Evolutionary conservation across 768 basidiomycete genomes (phyloP).

Genomic region (Punctularia strigosozonata): DNA sequence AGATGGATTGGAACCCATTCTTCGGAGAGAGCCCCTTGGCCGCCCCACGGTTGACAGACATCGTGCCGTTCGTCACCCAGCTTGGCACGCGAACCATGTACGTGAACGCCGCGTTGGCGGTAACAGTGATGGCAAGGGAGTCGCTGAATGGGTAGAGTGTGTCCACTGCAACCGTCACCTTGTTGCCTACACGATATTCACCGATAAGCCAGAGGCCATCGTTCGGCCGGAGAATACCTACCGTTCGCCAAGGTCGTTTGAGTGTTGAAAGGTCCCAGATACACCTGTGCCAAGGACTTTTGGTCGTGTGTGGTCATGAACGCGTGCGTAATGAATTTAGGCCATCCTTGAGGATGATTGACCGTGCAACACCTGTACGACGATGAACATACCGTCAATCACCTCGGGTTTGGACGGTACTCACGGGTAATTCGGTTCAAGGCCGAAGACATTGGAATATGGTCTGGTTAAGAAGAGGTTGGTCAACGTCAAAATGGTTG

Average conservation of each 20-base stretch:
- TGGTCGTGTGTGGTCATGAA: constrained; percentile 37
- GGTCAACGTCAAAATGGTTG: neutral
- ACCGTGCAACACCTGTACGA: constrained; percentile 38
- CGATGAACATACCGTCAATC: too few relatives aligned
- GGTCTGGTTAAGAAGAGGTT: constrained; percentile 14
- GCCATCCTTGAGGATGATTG: constrained; percentile 43
- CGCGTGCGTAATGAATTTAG: constrained; percentile 40
- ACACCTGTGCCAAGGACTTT: constrained; percentile 33
- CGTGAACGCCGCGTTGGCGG: constrained; percentile 28
- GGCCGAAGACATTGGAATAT: constrained; percentile 38
- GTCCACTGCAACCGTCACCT: constrained; percentile 30
- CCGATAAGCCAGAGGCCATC: neutral
- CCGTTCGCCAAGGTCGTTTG: constrained; percentile 27
- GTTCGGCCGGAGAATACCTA: constrained; percentile 5
- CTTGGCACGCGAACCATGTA: constrained; percentile 38
- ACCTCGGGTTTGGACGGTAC: constrained; percentile 10
- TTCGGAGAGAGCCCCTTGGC: constrained; percentile 25
- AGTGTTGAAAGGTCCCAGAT: constrained; percentile 35
- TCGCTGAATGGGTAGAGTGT: constrained; percentile 43
- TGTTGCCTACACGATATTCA: constrained; percentile 20
- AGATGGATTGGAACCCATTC: constrained; percentile 33
- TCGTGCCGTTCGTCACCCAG: constrained; percentile 36
- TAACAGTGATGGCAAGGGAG: constrained; percentile 32
- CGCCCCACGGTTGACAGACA: constrained; percentile 24
- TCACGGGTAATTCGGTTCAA: constrained; percentile 39